These are phyloP conservation scores for Fusarium sterilihyphosum DNA, from an alignment of 2,329 filamentous ascomycete species.

Conservation along the genomic window DNA sequence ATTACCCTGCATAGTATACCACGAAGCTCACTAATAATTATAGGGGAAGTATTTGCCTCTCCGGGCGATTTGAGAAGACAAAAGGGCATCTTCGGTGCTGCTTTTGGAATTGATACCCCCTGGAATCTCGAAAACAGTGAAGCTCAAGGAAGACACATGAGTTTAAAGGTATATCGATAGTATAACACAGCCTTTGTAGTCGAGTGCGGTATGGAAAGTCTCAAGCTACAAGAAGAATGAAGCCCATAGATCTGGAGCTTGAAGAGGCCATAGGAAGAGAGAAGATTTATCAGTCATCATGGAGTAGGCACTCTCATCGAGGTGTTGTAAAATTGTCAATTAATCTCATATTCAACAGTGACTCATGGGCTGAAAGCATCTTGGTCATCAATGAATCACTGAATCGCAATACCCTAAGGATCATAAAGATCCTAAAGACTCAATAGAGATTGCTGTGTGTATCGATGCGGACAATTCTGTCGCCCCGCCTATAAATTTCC, in stretches of 20 bases:
- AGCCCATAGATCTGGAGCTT: fast-evolving
- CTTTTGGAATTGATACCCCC: not conserved
- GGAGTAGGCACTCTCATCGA: not conserved
- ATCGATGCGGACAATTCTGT: not conserved
- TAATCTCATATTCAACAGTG: fast-evolving
- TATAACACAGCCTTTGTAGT: not conserved
- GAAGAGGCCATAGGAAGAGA: not conserved
- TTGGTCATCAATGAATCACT: not conserved
- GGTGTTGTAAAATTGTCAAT: not conserved
- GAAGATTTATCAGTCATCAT: not conserved
- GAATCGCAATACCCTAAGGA: not conserved
- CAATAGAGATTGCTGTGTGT: not conserved
- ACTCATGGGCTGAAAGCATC: not conserved
- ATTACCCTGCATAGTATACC: not conserved
- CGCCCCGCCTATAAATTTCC: not conserved
- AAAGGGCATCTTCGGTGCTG: not conserved
- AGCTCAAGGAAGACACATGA: not conserved
- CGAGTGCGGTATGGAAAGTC: too few relatives aligned
- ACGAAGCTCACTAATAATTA: too few relatives aligned
- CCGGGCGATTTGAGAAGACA: not conserved
- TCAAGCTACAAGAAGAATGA: not conserved
- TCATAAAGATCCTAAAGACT: not conserved
- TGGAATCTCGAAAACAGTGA: not conserved
- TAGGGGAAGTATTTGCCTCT: too few relatives aligned
- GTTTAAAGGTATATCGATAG: not conserved